Evolutionary conservation across 768 basidiomycete genomes (phyloP), one percentile per base, ranked within the genome.

Genomic region (Boletus barrowsii): DNA sequence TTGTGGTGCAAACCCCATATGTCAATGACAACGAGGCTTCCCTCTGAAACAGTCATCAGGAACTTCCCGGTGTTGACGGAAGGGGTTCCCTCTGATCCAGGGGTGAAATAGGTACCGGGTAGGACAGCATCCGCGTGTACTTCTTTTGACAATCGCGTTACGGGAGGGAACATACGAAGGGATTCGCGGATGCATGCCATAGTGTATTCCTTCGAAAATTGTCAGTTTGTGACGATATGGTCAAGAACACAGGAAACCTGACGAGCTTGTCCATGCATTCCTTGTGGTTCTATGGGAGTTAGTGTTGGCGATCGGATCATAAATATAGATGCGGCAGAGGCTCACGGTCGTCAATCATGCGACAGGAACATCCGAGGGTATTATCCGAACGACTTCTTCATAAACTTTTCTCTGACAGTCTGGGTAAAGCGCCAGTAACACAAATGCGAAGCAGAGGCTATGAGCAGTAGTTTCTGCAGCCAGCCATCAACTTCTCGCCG

Each of bases 371-470:
- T 70, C 72, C 4, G 68, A 58, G 10, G 78, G 76, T 75, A 79
- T 79, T n/a, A 77, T 40, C 13, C 45, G 51, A 8, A 47, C 32
- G 7, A 73, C 62, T 49, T 83, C 79, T 33, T 77, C 70, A 45
- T 72, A 75, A 0, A 83, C 57, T 50, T 72, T 77, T 24, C 73
- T 65, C 59, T 84, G 83, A 33, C 70, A 68, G 1, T 78, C 77
- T 2, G 81, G 80, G 58, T 82, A 66, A 13, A 82, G 66, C 3
- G 83, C 82, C 9, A 84, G 64, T 14, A 79, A 66, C 0, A 61
- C 67, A 13, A 81, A 52, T 1, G 74, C 70, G 51, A 80, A 80
- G 37, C 69, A 68, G 5, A 80, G 67, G 0, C 78, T 68, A 55
- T 80, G 75, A 6, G 79, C 72, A 1, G 77, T 72, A 0, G 79